These are phyloP conservation scores for Diplodia intermedia DNA, from an alignment of 2,329 filamentous ascomycete species.

Conservation along the genomic window DNA sequence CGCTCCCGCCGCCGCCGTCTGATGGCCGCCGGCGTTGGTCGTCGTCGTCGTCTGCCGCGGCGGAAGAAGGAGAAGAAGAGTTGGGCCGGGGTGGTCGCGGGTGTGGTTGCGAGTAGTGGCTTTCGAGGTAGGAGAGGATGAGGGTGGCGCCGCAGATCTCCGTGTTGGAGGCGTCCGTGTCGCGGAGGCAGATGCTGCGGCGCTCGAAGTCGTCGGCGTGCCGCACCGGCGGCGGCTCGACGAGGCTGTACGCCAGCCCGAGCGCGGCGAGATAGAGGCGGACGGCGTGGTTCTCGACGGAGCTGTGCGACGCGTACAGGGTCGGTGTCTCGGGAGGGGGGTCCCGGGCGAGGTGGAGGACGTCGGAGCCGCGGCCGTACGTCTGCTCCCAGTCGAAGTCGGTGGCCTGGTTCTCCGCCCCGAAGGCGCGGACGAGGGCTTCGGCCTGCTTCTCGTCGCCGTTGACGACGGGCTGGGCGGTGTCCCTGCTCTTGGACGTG, in stretches of 20 bases:
- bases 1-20: too few species aligned
- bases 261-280: slow-evolving; percentile 43
- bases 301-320: slow-evolving; percentile 47
- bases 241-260: slow-evolving; percentile 35
- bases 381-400: slow-evolving; percentile 75
- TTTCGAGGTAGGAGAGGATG: slow-evolving; percentile 47
- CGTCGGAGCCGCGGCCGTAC: slow-evolving; percentile 86
- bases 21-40: not conserved
- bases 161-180: slow-evolving; percentile 45
- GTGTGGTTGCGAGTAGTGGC: slow-evolving; percentile 37
- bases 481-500: slow-evolving; percentile 66
- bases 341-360: slow-evolving; percentile 64
- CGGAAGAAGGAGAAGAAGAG: not conserved
- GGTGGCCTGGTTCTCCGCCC: slow-evolving; percentile 76
- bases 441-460: slow-evolving; percentile 71
- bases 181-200: slow-evolving; percentile 40
- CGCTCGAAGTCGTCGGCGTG: slow-evolving; percentile 37
- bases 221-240: slow-evolving; percentile 36
- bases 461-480: slow-evolving; percentile 68
- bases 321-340: slow-evolving; percentile 43
- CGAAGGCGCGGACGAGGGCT: slow-evolving; percentile 78
- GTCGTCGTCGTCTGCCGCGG: not conserved
- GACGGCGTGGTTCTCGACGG: slow-evolving; percentile 43
- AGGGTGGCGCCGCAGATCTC: slow-evolving; percentile 40
- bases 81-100: not conserved